Base-by-base conservation (phyloP, 805 yeast species). In the Debaryomyces tyrocola region DNA sequence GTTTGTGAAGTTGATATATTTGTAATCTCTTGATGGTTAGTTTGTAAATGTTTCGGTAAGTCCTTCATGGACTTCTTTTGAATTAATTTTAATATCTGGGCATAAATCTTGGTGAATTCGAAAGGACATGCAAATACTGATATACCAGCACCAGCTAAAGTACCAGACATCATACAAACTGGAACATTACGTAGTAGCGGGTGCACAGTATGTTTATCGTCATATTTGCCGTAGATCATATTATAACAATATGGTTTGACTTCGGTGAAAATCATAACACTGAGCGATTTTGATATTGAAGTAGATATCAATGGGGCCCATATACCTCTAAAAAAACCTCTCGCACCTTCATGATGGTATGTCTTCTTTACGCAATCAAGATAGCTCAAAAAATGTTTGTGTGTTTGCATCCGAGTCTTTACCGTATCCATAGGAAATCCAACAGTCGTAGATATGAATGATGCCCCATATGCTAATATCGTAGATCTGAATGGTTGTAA, bases 381-480 rank as follows among this genome's bases (percentile, higher is more conserved):
- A 21, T 84, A 75, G 42, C 79, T 75, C 12, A 69, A 67, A 66
- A 80, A 88, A 41, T 62, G 60, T 44, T 77, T 73, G 57, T 87
- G 85, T 0, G 95, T 85, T 62, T 89, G 96, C 83, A 87, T 83
- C 49, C 96, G 72, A 0, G 96, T 90, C 63, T 89, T 89, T 48
- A 90, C 73, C n/a, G 94, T 85, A 60, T 89, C 96, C 41, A 89
- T 64, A 0, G 96, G 96, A 57, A 83, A 89, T 15, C 94, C 95
- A n/a, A 83, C 75, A 3, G 80, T 70, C 1, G 90, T 84, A 15
- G 90, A 76, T 10, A 77, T 63, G 37, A 85, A 63, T 0, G 90
- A 83, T 2, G 91, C 70, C 0, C 80, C 64, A 53, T 83, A 85
- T 0, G 94, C 87, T 43, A 86, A 58, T 2, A 83, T 63, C 8